Conservation (phyloP, 768 basidiomycete species). For the Trichaptum fuscoviolaceum region DNA sequence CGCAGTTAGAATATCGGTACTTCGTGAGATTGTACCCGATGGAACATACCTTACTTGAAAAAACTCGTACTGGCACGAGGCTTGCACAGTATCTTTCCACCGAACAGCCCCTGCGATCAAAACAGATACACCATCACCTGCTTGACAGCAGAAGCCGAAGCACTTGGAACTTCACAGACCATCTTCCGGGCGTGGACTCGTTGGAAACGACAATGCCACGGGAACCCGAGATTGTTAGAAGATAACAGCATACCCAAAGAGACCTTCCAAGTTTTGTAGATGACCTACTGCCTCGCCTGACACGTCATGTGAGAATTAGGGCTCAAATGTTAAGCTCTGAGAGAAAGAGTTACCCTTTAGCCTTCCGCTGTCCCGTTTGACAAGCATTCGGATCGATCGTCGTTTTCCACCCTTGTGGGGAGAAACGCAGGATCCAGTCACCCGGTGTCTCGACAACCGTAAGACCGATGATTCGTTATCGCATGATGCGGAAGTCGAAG, state of each 20-base stretch:
- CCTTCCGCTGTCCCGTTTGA: background rate
- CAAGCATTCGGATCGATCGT: background rate
- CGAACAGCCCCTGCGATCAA: background rate
- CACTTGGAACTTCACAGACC: background rate
- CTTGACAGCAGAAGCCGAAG: background rate
- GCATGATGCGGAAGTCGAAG: background rate
- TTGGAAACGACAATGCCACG: background rate
- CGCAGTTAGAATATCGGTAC: background rate
- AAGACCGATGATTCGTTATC: background rate
- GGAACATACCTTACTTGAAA: background rate
- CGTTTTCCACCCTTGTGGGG: background rate
- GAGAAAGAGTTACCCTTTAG: slow-evolving; percentile 1
- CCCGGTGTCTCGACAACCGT: background rate
- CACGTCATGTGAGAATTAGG: slow-evolving; percentile 1
- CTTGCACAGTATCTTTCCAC: background rate
- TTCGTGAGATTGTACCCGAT: background rate
- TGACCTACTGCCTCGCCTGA: background rate
- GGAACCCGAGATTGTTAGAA: background rate
- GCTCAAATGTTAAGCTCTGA: background rate
- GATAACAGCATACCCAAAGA: background rate
- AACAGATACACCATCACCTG: background rate
- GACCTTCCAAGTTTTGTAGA: background rate
- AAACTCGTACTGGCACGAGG: background rate
- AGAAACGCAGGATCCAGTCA: background rate
- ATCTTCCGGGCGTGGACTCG: background rate